Evolutionary conservation across 2,329 filamentous ascomycete species (phyloP).

Genomic region (Ceratocystis albifundus): DNA sequence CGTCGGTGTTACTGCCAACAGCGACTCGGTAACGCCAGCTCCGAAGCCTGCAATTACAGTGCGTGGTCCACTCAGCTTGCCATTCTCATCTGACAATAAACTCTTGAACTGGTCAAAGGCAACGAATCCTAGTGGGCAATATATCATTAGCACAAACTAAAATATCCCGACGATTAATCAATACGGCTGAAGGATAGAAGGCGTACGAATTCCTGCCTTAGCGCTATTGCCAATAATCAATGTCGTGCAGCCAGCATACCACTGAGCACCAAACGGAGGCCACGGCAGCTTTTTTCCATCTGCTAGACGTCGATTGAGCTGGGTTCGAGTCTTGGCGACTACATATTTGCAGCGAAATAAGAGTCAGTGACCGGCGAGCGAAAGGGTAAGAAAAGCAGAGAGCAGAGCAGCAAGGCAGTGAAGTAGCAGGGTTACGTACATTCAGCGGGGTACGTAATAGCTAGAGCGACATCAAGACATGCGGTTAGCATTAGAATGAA

Average conservation of each 20-base stretch:
- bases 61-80: conserved; percentile 77
- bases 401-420: conserved; percentile 5
- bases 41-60: conserved; percentile 92
- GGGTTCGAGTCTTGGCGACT: conserved; percentile 91
- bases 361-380: no score
- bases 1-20: conserved; percentile 89
- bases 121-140: conserved; percentile 55
- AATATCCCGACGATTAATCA: no score
- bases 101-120: conserved; percentile 92
- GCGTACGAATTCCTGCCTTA: conserved; percentile 80
- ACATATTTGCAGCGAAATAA: conserved; percentile 15
- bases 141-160: background rate
- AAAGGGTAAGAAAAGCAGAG: no score
- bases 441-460: conserved; percentile 89
- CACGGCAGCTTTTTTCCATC: conserved; percentile 81
- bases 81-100: conserved; percentile 67
- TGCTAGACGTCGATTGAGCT: conserved; percentile 75
- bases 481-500: no score
- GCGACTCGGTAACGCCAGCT: conserved; percentile 84
- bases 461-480: conserved; percentile 27
- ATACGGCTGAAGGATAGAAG: no score
- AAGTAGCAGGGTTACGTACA: conserved; percentile 43
- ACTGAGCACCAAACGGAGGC: conserved; percentile 85
- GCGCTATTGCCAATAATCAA: conserved; percentile 92
- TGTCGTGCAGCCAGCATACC: conserved; percentile 97